These are phyloP conservation scores for Cinnamomum chago DNA, from an alignment of 164 flowering plant species.

Conservation along the genomic window DNA sequence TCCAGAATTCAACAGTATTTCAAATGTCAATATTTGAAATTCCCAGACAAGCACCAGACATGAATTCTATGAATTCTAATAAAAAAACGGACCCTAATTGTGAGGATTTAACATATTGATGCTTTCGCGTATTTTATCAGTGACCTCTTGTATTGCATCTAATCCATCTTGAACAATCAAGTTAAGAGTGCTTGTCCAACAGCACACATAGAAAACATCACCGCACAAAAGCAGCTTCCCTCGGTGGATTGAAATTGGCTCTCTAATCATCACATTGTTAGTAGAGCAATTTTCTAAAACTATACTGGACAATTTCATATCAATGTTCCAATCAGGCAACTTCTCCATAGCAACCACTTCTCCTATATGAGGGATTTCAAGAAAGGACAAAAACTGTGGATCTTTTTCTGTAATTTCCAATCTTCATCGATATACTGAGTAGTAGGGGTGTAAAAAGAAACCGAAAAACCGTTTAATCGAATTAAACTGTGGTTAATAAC, in stretches of 20 bases:
- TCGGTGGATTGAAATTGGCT: not conserved
- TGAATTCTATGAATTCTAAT: no score
- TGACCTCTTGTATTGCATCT: constrained; percentile 25
- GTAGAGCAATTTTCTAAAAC: constrained; percentile 51
- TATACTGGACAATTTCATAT: constrained; percentile 55
- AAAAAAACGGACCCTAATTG: no score
- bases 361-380: constrained; percentile 46
- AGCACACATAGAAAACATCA: constrained; percentile 54
- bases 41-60: no score
- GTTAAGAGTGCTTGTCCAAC: constrained; percentile 41
- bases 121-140: constrained; percentile 51
- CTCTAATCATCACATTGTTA: constrained; percentile 23
- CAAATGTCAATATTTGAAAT: no score
- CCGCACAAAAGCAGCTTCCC: constrained; percentile 30
- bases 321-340: constrained; percentile 68
- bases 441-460: no score
- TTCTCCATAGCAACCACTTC: constrained; percentile 52
- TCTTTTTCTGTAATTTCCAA: constrained; percentile 61
- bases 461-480: no score
- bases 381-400: constrained; percentile 53
- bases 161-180: constrained; percentile 38
- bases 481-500: no score
- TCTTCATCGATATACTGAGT: constrained; percentile 65
- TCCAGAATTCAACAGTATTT: no score
- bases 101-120: constrained; percentile 53